Percentiles rank a stretch among this genome's conserved stretches.
Evolutionary conservation across 345 rosid genomes (phyloP).

Genomic region (Melaleuca quinquenervia): DNA sequence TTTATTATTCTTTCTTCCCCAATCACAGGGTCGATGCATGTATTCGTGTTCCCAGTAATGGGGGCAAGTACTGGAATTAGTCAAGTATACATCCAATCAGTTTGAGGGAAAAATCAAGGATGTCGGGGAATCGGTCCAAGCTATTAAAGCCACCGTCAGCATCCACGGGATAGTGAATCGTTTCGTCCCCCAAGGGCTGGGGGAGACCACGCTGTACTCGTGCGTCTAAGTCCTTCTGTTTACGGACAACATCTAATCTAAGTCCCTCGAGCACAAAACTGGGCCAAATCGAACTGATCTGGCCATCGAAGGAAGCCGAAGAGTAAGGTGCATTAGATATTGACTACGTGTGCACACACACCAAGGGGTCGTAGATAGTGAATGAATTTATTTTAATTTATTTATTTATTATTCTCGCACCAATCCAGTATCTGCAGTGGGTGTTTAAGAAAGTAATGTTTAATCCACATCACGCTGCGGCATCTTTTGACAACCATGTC

Average conservation of each 20-base stretch:
- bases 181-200: not conserved
- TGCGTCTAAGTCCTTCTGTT: not conserved
- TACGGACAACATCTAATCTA: not conserved
- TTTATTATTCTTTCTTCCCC: not conserved
- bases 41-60: not conserved
- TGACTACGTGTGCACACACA: not conserved
- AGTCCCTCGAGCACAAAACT: not conserved
- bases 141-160: not conserved
- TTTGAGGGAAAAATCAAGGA: not conserved
- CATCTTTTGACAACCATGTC: not conserved
- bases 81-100: not conserved
- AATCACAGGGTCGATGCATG: not conserved
- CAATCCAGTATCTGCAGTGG: not conserved
- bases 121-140: not conserved
- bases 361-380: not conserved
- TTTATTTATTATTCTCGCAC: not conserved
- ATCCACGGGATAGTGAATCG: not conserved
- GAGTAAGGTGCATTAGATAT: not conserved
- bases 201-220: not conserved
- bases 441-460: not conserved
- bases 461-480: not conserved
- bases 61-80: not conserved
- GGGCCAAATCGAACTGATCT: not conserved
- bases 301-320: not conserved
- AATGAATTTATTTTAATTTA: not conserved